Conservation (phyloP, 192 early-diverging fungal species). For the Backusella westeae region DNA sequence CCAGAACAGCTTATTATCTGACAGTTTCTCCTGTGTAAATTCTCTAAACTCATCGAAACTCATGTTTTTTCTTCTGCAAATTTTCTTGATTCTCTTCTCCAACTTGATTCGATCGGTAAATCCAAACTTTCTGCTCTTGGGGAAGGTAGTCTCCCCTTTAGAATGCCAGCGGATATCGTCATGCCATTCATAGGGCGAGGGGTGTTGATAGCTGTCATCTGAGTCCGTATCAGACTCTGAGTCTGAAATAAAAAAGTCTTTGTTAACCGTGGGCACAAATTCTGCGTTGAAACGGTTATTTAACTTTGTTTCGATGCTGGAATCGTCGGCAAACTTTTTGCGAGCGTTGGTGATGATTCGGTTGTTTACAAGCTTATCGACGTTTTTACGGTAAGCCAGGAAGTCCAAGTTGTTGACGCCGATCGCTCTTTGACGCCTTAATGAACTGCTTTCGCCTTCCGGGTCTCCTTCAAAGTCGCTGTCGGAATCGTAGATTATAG, state of each 20-base stretch:
- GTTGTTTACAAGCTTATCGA: neutral
- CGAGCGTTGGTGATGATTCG: neutral
- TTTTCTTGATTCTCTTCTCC: conserved; percentile 12
- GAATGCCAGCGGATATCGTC: neutral
- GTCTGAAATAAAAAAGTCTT: neutral
- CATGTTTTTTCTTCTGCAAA: neutral
- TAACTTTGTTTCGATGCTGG: neutral
- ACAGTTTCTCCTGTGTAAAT: neutral
- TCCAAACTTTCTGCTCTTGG: neutral
- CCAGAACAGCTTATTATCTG: neutral
- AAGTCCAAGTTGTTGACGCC: neutral
- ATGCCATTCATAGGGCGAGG: neutral
- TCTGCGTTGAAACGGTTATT: neutral
- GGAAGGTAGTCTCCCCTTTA: neutral
- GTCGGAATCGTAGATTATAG: neutral
- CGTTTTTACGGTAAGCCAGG: neutral
- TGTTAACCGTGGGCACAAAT: neutral
- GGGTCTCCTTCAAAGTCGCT: neutral
- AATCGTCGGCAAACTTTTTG: neutral
- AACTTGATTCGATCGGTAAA: neutral
- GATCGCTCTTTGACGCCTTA: neutral
- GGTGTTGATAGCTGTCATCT: neutral
- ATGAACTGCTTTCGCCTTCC: neutral
- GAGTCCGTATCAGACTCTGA: conserved; percentile 12
- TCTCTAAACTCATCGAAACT: neutral